These are phyloP conservation scores for Brassica juncea DNA, from an alignment of 345 rosid species.

Conservation along the genomic window DNA sequence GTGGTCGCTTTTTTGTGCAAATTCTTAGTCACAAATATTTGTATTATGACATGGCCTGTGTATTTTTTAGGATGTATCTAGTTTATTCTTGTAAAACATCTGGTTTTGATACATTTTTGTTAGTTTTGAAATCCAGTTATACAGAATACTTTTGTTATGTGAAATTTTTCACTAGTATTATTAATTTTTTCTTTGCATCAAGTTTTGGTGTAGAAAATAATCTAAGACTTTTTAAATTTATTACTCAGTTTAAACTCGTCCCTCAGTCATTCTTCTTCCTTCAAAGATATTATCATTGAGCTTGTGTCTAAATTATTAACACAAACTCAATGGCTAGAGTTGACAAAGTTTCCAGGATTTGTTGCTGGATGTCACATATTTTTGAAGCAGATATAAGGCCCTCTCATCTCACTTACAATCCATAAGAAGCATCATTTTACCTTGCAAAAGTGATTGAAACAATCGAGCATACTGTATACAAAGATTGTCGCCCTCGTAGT, in stretches of 20 bases:
- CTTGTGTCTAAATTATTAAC: background rate
- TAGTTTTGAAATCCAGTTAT: too few species aligned
- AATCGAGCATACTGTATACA: background rate
- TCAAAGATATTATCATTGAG: background rate
- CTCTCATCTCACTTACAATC: background rate
- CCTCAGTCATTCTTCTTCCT: background rate
- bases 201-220: background rate
- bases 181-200: background rate
- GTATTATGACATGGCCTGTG: too few species aligned
- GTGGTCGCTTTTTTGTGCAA: too few species aligned
- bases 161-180: background rate
- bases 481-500: background rate
- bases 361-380: background rate
- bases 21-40: too few species aligned
- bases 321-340: background rate
- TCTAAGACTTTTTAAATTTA: background rate
- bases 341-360: background rate
- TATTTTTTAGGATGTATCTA: too few species aligned
- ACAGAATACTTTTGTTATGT: too few species aligned
- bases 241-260: background rate
- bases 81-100: too few species aligned
- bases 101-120: too few species aligned
- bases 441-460: background rate
- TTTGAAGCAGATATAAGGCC: background rate
- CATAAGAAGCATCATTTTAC: background rate